These are phyloP conservation scores for Barnettozyma wickerhamii DNA, from an alignment of 805 yeast species.

Conservation along the genomic window DNA sequence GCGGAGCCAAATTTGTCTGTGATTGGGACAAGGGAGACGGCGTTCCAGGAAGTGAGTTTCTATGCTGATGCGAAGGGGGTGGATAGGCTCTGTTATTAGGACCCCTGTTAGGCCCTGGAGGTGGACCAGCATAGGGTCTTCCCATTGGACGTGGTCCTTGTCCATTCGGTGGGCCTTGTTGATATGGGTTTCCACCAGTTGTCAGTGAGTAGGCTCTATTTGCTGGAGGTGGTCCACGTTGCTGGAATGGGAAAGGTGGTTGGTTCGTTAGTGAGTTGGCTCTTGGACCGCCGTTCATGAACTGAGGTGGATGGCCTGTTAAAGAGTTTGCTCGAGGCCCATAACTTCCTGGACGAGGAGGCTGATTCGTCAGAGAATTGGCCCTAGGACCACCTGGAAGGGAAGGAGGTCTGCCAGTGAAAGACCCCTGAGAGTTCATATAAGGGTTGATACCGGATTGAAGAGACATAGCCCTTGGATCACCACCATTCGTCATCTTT, in stretches of 20 bases:
- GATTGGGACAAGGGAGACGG: slow-evolving; percentile 17
- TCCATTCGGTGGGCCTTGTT: not conserved
- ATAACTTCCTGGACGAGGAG: slow-evolving; percentile 1
- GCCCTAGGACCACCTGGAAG: slow-evolving; percentile 14
- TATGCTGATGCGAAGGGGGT: slow-evolving; percentile 7
- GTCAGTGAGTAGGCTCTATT: slow-evolving; percentile 22
- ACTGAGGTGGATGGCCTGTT: slow-evolving; percentile 6
- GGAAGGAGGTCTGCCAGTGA: slow-evolving; percentile 9
- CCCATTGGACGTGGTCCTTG: not conserved
- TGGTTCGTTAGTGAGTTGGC: slow-evolving; percentile 17
- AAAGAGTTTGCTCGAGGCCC: slow-evolving; percentile 18
- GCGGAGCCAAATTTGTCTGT: slow-evolving; percentile 1
- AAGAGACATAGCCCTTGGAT: slow-evolving; percentile 45
- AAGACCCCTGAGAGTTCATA: slow-evolving; percentile 14
- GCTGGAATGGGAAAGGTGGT: slow-evolving; percentile 2
- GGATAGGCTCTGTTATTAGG: not conserved
- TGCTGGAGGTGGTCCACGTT: not conserved
- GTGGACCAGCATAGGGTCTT: not conserved
- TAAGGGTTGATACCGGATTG: slow-evolving; percentile 25
- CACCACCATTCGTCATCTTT: slow-evolving; percentile 26
- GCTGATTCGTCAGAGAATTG: slow-evolving; percentile 15
- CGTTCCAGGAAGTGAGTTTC: slow-evolving; percentile 17
- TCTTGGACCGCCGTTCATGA: slow-evolving; percentile 10
- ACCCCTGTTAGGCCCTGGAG: not conserved
- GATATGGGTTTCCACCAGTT: slow-evolving; percentile 2